These are phyloP conservation scores for Eragrostis nindensis DNA, from an alignment of 176 grass and related monocot genomes.

Conservation along the genomic window DNA sequence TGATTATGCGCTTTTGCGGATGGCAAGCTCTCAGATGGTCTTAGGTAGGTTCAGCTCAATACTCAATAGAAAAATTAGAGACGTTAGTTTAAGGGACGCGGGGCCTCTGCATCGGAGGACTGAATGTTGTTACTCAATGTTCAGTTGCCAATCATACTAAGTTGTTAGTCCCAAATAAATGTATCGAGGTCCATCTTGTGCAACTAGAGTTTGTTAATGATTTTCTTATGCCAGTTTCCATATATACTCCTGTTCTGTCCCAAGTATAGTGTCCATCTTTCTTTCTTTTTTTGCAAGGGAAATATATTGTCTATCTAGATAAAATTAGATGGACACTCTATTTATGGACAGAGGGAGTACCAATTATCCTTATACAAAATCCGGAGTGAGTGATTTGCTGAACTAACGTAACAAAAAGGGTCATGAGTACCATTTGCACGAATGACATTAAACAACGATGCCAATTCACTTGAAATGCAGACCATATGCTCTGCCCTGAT, in stretches of 20 bases:
- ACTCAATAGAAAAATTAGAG: constrained; percentile 21
- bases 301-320: too few relatives aligned
- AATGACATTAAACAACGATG: background rate
- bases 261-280: too few relatives aligned
- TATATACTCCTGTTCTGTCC: too few relatives aligned
- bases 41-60: background rate
- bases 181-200: background rate
- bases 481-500: constrained; percentile 16
- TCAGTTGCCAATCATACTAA: background rate
- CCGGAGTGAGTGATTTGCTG: background rate
- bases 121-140: background rate
- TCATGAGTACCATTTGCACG: background rate
- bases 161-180: background rate
- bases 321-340: too few relatives aligned
- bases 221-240: constrained; percentile 2
- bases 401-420: constrained; percentile 19
- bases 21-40: background rate
- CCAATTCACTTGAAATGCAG: background rate
- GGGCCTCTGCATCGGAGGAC: background rate
- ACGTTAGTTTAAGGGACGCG: constrained; percentile 3
- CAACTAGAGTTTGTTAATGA: background rate
- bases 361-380: constrained; percentile 4
- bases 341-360: too few relatives aligned
- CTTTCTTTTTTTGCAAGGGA: too few relatives aligned
- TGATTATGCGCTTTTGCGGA: background rate